These are phyloP conservation scores for Ceratobasidium sp. DNA, from an alignment of 1,284 basidiomycete genomes.

Conservation along the genomic window DNA sequence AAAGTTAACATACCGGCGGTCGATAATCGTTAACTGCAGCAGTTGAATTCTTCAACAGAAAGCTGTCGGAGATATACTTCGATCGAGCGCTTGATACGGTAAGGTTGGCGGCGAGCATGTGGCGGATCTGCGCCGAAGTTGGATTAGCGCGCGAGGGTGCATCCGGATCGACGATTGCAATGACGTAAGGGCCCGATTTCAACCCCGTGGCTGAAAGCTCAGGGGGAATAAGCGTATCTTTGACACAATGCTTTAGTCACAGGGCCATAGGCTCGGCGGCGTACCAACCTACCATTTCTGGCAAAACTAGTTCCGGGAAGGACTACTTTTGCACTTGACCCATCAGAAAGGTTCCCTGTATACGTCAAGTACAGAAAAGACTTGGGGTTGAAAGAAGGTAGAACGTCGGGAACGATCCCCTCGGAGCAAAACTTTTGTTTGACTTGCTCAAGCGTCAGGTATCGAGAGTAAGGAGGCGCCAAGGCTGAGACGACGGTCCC, in stretches of 20 bases:
- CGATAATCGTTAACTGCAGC: conserved; percentile 27
- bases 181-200: conserved; percentile 33
- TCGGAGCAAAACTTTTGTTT: conserved; percentile 25
- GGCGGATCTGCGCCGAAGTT: conserved; percentile 34
- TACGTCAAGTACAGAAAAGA: conserved; percentile 39
- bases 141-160: conserved; percentile 39
- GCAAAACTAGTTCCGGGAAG: conserved; percentile 32
- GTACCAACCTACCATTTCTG: conserved; percentile 14
- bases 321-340: conserved; percentile 25
- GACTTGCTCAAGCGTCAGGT: conserved; percentile 27
- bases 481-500: background rate
- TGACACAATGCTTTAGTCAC: too few species aligned
- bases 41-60: conserved; percentile 35
- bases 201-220: conserved; percentile 21
- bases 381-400: conserved; percentile 28
- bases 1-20: conserved; percentile 14
- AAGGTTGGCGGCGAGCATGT: conserved; percentile 30
- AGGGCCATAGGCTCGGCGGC: too few species aligned
- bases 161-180: conserved; percentile 43
- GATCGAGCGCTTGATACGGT: conserved; percentile 22
- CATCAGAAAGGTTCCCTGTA: conserved; percentile 38
- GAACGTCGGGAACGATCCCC: conserved; percentile 33
- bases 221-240: conserved; percentile 31
- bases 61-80: conserved; percentile 11
- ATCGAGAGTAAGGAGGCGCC: background rate